Conservation (phyloP, 768 basidiomycete genomes). For the Gymnopilus junonius region DNA sequence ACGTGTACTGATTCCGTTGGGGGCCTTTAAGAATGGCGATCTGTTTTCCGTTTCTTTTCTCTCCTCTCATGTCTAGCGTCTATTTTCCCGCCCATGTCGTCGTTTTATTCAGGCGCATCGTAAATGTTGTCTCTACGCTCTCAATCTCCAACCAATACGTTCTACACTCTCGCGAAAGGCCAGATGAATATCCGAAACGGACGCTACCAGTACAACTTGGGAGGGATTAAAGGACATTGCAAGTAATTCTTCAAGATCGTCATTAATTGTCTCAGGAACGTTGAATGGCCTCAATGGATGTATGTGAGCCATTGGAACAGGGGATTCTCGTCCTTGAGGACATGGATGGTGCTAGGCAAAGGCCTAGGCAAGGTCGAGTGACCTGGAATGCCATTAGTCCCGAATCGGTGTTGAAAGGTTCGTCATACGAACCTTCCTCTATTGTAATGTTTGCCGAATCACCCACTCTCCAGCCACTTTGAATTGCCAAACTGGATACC, state of each 20-base stretch:
- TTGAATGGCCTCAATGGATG: slow-evolving; percentile 35
- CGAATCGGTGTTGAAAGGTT: slow-evolving; percentile 15
- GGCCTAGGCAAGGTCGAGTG: neutral
- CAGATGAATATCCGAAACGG: slow-evolving; percentile 5
- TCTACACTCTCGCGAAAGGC: neutral
- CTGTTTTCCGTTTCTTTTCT: slow-evolving; percentile 1
- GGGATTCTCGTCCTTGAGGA: slow-evolving; percentile 1
- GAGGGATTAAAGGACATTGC: slow-evolving; percentile 3
- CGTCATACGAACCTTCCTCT: neutral
- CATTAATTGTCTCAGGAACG: slow-evolving; percentile 1
- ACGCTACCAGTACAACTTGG: neutral
- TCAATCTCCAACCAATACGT: slow-evolving; percentile 72
- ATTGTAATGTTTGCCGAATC: no score
- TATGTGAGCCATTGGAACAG: slow-evolving; percentile 28
- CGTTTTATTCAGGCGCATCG: slow-evolving; percentile 63
- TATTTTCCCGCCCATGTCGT: slow-evolving; percentile 64
- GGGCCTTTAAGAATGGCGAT: neutral
- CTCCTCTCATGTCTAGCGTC: slow-evolving; percentile 30
- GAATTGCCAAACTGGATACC: slow-evolving; percentile 25
- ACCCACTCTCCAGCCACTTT: slow-evolving; percentile 19
- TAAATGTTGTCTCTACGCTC: slow-evolving; percentile 70
- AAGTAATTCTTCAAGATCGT: slow-evolving; percentile 4
- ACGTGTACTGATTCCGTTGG: slow-evolving; percentile 4
- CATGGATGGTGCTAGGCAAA: neutral
- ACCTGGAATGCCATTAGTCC: neutral